Conservation (phyloP, 177 flowering plant species). For the Tripterygium wilfordii region DNA sequence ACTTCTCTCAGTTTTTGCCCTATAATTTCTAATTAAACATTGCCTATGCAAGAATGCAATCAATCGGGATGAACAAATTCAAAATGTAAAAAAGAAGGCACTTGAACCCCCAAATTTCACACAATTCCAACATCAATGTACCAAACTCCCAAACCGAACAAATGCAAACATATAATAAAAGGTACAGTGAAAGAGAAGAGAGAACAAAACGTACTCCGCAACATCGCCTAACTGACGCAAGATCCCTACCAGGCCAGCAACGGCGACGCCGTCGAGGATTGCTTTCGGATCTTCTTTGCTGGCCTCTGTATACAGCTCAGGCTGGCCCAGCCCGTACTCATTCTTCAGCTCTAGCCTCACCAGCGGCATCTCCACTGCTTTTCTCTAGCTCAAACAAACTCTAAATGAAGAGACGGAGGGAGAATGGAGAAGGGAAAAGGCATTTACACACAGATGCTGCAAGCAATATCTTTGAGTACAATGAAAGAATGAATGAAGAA, state of each 20-base stretch:
- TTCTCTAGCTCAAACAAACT: conserved; percentile 1
- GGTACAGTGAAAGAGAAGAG: not conserved
- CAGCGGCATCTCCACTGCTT: conserved; percentile 36
- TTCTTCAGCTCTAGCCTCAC: conserved; percentile 53
- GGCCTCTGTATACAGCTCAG: conserved; percentile 49
- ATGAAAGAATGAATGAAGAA: conserved; percentile 1
- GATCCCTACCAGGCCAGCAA: conserved; percentile 93
- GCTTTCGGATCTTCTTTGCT: conserved; percentile 72
- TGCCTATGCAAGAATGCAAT: too few relatives aligned
- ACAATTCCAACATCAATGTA: too few relatives aligned
- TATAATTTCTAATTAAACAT: too few relatives aligned
- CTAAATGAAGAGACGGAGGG: too few relatives aligned
- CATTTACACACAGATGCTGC: not conserved
- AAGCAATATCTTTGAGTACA: not conserved
- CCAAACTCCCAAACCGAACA: too few relatives aligned
- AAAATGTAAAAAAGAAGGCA: too few relatives aligned
- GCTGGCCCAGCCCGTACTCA: conserved; percentile 61
- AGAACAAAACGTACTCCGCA: conserved; percentile 68
- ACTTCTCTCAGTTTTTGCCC: too few relatives aligned
- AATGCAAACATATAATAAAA: not conserved
- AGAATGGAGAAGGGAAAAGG: too few relatives aligned
- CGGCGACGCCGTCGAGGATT: conserved; percentile 82
- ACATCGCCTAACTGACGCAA: conserved; percentile 94
- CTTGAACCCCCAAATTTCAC: too few relatives aligned
- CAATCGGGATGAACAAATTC: too few relatives aligned